Evolutionary conservation across 495 filamentous ascomycete species (phyloP), one percentile per base, ranked within the genome.

Genomic region (Annulohypoxylon moriforme): DNA sequence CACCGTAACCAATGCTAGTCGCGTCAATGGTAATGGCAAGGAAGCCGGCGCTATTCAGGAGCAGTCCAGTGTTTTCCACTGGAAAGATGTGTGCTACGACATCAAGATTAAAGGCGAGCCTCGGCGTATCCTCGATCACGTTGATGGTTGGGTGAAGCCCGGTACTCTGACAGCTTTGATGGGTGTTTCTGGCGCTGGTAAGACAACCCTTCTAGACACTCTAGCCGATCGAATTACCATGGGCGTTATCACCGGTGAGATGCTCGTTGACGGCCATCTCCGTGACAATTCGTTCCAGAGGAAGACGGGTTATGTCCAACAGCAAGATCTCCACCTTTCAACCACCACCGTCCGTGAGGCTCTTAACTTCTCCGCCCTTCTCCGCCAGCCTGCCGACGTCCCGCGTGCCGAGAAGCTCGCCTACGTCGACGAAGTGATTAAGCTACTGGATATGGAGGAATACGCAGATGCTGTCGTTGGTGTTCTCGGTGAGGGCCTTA

Each of bases 221-320:
- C 78, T 93, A 53, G 94, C 94, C 31, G 89, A 90, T 65, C 89
- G 94, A 76, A 93, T 91, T 33, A 92, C 91, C 0, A 93, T 94
- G 87, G 94, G 94, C 70, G 90, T 96, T 10, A 91, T 97, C 55
- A 90, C 87, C 16, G 94, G 94, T 24, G 89, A 94, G 59, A 94
- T 95, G 89, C 82, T 95, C 2, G 92, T 97, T 4, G 91, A 96
- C 72, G 94, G 93, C 1, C 85, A 83, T 24, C 89, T 85, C 42
- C 86, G 91, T 16, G 92, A 96, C 75, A 83, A 86, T 16, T 93
- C 92, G 0, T 97, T 97, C 85, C 93, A 96, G 76, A 91, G 94
- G 34, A 96, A 96, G 83, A 97, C 94, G 2, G 94, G 94, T 25
- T 98, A 97, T 73, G 95, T 96, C 18, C 93, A 98, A 74, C 95